Evolutionary conservation across 495 filamentous ascomycete genomes (phyloP), one percentile per base, ranked within the genome.

Genomic region (Amorphotheca resinae): DNA sequence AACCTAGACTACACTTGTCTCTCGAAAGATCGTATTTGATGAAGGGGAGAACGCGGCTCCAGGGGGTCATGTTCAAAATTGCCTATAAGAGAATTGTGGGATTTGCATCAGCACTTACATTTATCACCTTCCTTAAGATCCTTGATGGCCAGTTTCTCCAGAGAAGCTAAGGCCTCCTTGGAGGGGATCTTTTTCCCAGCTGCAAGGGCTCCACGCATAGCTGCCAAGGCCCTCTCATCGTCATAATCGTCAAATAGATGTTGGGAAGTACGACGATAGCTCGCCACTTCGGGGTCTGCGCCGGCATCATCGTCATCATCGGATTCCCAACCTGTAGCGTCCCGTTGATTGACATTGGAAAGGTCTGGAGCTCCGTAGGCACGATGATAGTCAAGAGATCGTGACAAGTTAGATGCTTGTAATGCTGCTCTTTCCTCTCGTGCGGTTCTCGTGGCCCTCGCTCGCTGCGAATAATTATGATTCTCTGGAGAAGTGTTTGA

Each of bases 121-220:
- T 58, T 50, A 43, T 71, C 70, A 16, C 44, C 55, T 45, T 65
- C 67, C 6, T 64, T 54, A 0, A 75, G 50, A 14, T 59, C 59
- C 5, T 57, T 44, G 4, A 67, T 18, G 7, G 21, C 48, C 4
- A 75, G 61, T 36, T 53, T 62, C 46, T 69, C 58, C 0, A 73
- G 59, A 9, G 64, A 59, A 9, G 53, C 55, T n/a, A 72, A 44
- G 1, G 68, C 65, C 16, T 59, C 62, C 45, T 54, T 66, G 2
- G 67, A 68, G 2, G 69, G 64, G 4, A 73, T 59, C 25, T 59
- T 58, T 46, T 69, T 70, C 16, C 41, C 33, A 40, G 59, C 2
- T 50, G 52, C 34, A 58, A 43, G 32, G 60, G 61, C 35, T 59
- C 69, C 36, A 62, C 63, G 33, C 63, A 46, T 2, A 62, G 30